A percentile compares a stretch with the other conserved stretches of the same genome.
Evolutionary conservation across 306 rosid genomes (phyloP).

Genomic region (Abrus precatorius): DNA sequence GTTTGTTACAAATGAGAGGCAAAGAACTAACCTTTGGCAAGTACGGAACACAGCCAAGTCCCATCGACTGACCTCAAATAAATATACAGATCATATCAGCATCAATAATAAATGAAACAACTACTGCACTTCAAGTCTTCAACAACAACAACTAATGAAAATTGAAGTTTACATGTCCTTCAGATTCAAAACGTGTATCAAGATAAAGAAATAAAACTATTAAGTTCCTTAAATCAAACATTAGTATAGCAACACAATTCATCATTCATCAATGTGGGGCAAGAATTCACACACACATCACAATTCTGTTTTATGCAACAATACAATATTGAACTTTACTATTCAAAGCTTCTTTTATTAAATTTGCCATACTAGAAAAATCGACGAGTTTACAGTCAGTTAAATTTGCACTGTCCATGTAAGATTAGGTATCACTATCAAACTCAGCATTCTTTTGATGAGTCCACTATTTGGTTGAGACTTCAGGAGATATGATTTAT

Average conservation of each 20-base stretch:
- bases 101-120: slow-evolving; percentile 42
- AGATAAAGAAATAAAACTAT: neutral
- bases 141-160: slow-evolving; percentile 22
- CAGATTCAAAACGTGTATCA: slow-evolving; percentile 30
- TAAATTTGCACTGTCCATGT: neutral
- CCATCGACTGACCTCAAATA: slow-evolving; percentile 89
- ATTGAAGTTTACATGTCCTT: slow-evolving; percentile 11
- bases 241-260: slow-evolving; percentile 6
- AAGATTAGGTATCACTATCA: neutral
- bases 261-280: too few species aligned
- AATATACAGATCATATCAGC: slow-evolving; percentile 44
- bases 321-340: neutral
- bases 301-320: neutral
- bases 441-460: too few species aligned
- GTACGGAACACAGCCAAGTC: slow-evolving; percentile 95
- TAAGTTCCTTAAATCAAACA: slow-evolving; percentile 3
- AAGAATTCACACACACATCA: neutral
- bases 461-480: too few species aligned
- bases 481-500: too few species aligned
- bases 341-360: neutral
- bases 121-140: neutral
- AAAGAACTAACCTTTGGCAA: slow-evolving; percentile 85
- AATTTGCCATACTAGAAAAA: neutral
- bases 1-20: neutral
- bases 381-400: neutral